Evolutionary conservation across 345 rosid species (phyloP).

Genomic region (Boechera retrofracta): DNA sequence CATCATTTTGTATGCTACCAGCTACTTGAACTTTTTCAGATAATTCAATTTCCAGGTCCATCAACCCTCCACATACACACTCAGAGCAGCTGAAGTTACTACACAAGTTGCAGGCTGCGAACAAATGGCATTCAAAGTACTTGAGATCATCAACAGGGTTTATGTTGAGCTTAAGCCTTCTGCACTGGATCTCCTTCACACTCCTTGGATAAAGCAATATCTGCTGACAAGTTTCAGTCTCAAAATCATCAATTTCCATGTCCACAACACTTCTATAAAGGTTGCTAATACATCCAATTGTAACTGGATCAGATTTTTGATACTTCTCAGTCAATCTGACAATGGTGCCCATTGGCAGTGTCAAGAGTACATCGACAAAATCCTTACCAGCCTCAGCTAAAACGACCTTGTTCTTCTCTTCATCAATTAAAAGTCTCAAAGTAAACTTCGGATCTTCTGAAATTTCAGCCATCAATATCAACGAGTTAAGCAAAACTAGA

Average conservation of each 20-base stretch:
- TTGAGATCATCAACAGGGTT: conserved; percentile 25
- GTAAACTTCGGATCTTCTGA: conserved; percentile 7
- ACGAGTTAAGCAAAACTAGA: background rate
- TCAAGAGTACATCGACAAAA: conserved; percentile 33
- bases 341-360: conserved; percentile 29
- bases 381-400: conserved; percentile 27
- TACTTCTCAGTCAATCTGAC: conserved; percentile 10
- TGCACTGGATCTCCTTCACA: background rate
- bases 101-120: background rate
- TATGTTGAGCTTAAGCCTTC: conserved; percentile 30
- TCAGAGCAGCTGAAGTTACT: conserved; percentile 15
- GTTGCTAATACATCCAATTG: conserved; percentile 29
- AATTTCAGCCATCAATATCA: conserved; percentile 5
- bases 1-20: background rate
- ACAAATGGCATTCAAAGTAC: background rate
- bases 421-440: conserved; percentile 28
- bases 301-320: background rate
- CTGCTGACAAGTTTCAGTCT: conserved; percentile 17
- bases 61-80: conserved; percentile 4
- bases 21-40: background rate
- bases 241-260: background rate
- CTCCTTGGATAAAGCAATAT: conserved; percentile 32
- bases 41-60: conserved; percentile 1
- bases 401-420: conserved; percentile 16
- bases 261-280: conserved; percentile 26